These are phyloP conservation scores for Penicillium longicatenatum DNA, from an alignment of 495 filamentous ascomycete species.

Conservation along the genomic window DNA sequence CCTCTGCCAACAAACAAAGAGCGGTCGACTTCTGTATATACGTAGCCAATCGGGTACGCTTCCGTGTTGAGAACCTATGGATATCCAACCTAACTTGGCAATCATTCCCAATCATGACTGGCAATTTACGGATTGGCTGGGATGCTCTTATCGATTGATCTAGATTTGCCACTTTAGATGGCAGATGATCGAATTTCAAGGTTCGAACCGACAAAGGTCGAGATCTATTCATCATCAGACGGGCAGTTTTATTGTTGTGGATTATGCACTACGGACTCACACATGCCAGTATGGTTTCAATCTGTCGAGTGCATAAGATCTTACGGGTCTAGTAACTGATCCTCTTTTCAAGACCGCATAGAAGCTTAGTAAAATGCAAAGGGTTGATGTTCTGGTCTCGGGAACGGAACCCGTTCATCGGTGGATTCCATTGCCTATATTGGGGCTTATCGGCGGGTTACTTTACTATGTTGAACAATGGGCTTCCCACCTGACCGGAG, in stretches of 20 bases:
- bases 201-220: neutral
- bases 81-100: neutral
- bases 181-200: neutral
- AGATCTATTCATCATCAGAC: neutral
- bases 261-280: neutral
- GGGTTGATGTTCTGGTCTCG: neutral
- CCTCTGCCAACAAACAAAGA: no score
- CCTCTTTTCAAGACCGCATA: neutral
- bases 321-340: neutral
- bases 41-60: no score
- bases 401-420: neutral
- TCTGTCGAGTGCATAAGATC: neutral
- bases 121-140: neutral
- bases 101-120: neutral
- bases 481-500: neutral
- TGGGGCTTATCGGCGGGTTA: neutral
- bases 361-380: no score
- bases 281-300: neutral
- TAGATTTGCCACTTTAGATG: neutral
- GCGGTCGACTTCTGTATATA: no score
- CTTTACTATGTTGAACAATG: neutral
- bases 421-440: neutral
- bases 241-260: neutral
- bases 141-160: neutral
- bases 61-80: neutral